These are phyloP conservation scores for Stachybotrys elegans DNA, from an alignment of 2,329 filamentous ascomycete genomes.

Conservation along the genomic window DNA sequence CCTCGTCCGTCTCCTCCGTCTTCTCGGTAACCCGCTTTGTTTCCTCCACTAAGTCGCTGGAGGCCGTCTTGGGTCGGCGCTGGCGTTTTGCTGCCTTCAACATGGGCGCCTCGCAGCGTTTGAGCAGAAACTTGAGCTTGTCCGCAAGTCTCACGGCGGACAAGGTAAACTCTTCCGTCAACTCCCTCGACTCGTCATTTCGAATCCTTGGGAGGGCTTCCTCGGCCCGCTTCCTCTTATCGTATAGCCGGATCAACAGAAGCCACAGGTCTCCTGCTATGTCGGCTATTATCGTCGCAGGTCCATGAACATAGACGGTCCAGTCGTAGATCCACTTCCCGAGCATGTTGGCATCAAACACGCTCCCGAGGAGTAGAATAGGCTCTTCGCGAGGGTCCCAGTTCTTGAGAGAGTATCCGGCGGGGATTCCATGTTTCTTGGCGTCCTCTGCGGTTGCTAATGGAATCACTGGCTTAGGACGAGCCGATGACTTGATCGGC, in stretches of 20 bases:
- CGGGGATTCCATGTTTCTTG: slow-evolving; percentile 65
- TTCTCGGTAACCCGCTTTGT: background rate
- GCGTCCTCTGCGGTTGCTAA: slow-evolving; percentile 56
- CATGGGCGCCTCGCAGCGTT: slow-evolving; percentile 89
- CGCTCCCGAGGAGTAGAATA: slow-evolving; percentile 85
- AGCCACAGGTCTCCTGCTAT: slow-evolving; percentile 92
- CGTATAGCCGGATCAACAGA: slow-evolving; percentile 81
- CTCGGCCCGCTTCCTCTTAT: slow-evolving; percentile 85
- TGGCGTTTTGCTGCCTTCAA: slow-evolving; percentile 75
- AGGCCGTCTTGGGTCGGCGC: no score
- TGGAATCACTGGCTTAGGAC: no score
- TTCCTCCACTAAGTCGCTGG: no score
- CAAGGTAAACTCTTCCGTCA: slow-evolving; percentile 82
- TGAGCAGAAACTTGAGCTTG: slow-evolving; percentile 78
- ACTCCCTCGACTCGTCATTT: slow-evolving; percentile 64
- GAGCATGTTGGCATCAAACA: slow-evolving; percentile 91
- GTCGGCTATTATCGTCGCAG: slow-evolving; percentile 75
- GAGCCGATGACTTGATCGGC: no score
- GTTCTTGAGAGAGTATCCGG: slow-evolving; percentile 90
- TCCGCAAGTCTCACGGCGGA: slow-evolving; percentile 79
- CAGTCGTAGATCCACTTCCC: slow-evolving; percentile 99
- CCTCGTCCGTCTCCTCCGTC: background rate
- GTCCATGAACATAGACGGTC: slow-evolving; percentile 83
- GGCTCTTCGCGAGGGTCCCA: slow-evolving; percentile 92
- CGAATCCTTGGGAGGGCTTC: slow-evolving; percentile 68